Evolutionary conservation across 2,329 filamentous ascomycete genomes (phyloP).

Genomic region (Aspergillus fumigatus): DNA sequence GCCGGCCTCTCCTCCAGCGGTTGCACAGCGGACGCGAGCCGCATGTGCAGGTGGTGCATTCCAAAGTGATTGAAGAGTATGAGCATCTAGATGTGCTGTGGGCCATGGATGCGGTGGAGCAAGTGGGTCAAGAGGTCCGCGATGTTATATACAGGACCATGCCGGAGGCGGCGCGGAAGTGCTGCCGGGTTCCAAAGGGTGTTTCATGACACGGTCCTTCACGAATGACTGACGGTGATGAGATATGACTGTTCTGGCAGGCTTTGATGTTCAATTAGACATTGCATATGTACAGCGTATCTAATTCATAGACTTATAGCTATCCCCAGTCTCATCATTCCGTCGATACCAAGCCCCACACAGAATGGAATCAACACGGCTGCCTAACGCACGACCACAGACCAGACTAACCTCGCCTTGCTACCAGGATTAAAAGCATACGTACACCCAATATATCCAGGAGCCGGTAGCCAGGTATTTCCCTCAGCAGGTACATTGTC

Average conservation of each 20-base stretch:
- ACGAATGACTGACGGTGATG: slow-evolving; percentile 2
- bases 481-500: background rate
- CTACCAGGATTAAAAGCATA: background rate
- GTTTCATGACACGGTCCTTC: background rate
- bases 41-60: slow-evolving; percentile 72
- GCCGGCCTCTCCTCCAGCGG: slow-evolving; percentile 65
- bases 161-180: slow-evolving; percentile 49
- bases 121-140: slow-evolving; percentile 75
- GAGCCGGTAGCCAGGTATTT: too few species aligned
- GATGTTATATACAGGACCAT: slow-evolving; percentile 81
- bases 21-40: slow-evolving; percentile 77
- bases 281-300: background rate
- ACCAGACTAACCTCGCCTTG: background rate
- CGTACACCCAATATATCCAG: background rate
- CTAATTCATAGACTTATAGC: background rate
- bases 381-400: background rate
- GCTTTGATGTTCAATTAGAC: background rate
- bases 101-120: slow-evolving; percentile 82
- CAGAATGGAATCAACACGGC: background rate
- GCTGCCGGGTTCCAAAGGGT: slow-evolving; percentile 61
- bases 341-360: background rate
- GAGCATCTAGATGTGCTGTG: slow-evolving; percentile 94
- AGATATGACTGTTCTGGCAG: background rate
- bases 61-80: slow-evolving; percentile 77
- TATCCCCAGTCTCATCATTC: background rate